Evolutionary conservation across 2,329 filamentous ascomycete species (phyloP), one percentile per base, ranked within the genome.

Genomic region (Davidsoniella eucalypti): DNA sequence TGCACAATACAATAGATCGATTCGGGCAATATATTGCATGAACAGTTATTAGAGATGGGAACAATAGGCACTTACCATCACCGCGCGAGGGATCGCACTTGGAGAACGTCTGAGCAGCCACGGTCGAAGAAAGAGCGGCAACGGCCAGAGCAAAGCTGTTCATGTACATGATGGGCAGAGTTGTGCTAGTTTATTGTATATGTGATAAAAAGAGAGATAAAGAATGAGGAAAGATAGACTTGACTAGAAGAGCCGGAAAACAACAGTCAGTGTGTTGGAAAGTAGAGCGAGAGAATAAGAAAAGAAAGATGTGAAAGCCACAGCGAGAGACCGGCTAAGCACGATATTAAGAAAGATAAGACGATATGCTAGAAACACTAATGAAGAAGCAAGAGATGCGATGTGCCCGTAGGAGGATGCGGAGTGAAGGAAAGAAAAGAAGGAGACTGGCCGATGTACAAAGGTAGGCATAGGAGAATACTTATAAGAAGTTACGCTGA

Each of bases 101-200:
- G 6, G 72, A 75, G 58, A 59, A 69, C 53, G 75, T 78, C 68
- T 79, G 75, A 50, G 72, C 74, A 52, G 68, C 64, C 52, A 67
- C 72, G 56, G 75, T 56, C 54, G 63, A 58, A 40, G 69, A 66
- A 54, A 72, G 67, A 56, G 71, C 69, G 12, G 54, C 54, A 37
- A 52, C 29, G 38, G 52, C 54, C 54, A 65, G 58, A 48, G 67
- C 64, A 52, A 73, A 52, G 47, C 69, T 47, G 60, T 70, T 73
- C 63, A 66, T 63, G 55, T 72, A 47, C 52, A 55, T 54, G 44
- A 21, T 46, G 25, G 16, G 25, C 18, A 23, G 29, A 39, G 33
- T 14, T 18, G 42, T 18, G 29, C 10, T 17, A 42, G 29, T 23
- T 29, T 17, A 46, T 26, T 23, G 47, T 44, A 18, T 37, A 12